phyloP scores from a whole-genome alignment of 495 filamentous ascomycete species.

The Xylaria acuta region DNA sequence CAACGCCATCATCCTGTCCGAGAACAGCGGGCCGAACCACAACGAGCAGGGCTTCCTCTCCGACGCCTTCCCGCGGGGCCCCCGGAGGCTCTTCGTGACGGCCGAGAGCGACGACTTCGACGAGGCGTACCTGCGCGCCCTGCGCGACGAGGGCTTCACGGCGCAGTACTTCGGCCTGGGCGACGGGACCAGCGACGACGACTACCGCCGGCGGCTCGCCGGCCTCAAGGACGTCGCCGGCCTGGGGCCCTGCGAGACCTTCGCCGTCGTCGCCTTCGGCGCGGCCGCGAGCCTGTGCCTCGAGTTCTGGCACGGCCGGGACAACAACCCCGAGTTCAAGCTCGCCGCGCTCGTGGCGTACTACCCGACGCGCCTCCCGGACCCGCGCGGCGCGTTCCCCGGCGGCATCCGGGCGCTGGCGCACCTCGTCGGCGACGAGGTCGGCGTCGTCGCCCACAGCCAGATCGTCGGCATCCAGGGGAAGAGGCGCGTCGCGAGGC shows the following conservation, averaged over 20 bases:
- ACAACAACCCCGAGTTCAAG: slow-evolving; percentile 52
- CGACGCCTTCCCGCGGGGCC: slow-evolving; percentile 41
- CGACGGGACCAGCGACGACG: slow-evolving; percentile 51
- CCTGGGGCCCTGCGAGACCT: slow-evolving; percentile 44
- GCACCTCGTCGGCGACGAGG: slow-evolving; percentile 51
- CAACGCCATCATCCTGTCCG: slow-evolving; percentile 44
- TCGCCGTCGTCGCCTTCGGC: slow-evolving; percentile 46
- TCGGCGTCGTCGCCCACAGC: slow-evolving; percentile 49
- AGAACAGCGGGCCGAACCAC: slow-evolving; percentile 39
- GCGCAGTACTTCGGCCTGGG: slow-evolving; percentile 66
- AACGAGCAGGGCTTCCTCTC: slow-evolving; percentile 48
- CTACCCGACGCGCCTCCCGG: slow-evolving; percentile 54
- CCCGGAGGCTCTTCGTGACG: slow-evolving; percentile 68
- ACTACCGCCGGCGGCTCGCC: slow-evolving; percentile 57
- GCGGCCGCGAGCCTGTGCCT: slow-evolving; percentile 45
- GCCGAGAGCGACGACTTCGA: slow-evolving; percentile 70
- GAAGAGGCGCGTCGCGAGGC: slow-evolving; percentile 57
- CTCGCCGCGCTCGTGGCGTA: slow-evolving; percentile 57
- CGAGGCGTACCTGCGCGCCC: slow-evolving; percentile 57
- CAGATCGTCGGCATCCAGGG: slow-evolving; percentile 70
- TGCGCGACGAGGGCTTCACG: slow-evolving; percentile 72
- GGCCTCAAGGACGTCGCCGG: slow-evolving; percentile 24
- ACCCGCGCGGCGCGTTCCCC: slow-evolving; percentile 49
- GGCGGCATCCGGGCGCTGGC: slow-evolving; percentile 50
- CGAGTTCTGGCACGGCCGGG: slow-evolving; percentile 44